Base-by-base conservation (phyloP, 495 filamentous ascomycete species). In the Lepraria neglecta region DNA sequence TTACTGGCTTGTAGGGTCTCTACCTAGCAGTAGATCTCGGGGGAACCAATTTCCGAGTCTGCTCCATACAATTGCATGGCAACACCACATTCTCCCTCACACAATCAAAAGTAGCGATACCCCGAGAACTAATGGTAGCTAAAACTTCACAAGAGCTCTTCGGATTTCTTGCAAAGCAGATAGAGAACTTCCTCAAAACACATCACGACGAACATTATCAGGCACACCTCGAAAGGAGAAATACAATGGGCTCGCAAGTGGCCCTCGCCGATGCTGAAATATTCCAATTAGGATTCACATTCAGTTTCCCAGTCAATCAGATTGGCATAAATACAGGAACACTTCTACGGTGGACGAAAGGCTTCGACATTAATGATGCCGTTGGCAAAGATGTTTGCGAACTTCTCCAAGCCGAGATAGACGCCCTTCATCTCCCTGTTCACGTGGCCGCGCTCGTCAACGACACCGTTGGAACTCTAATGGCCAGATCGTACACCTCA, bases 31-130 rank as follows among this genome's bases (percentile, higher is more conserved):
- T 98, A 47, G 94, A 98, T 67, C 82, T 98, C 19, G 94, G 94
- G 54, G 94, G 94, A 66, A 98, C 94, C 63, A 98, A 98, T 73
- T 96, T 97, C 76, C 88, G 94, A 63, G 95, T 98, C 66, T 98
- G 94, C 76, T 96, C 91, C 6, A 87, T 98, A 68, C 79, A 91
- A 58, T 77, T 98, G 43, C 89, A 95, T 68, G 94, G 94, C 66
- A 88, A 97, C 73, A 88, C 83, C 60, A 97, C 90, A 40, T 97
- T 96, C 80, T 87, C 83, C 69, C 82, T 97, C 64, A 91, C 87
- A 45, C 92, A 90, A 75, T 89, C 84, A 69, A 97, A 97, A 76
- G 88, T 95, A 52, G 80, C 91, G 62, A 95, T 97, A 57, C 94
- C 94, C 4, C 83, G 81, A 51, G 86, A 92, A 60, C 77, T 96